These are phyloP conservation scores for Haemoproteus tartakovskyi DNA, from an alignment of 169 alveolate species.

Conservation along the genomic window DNA sequence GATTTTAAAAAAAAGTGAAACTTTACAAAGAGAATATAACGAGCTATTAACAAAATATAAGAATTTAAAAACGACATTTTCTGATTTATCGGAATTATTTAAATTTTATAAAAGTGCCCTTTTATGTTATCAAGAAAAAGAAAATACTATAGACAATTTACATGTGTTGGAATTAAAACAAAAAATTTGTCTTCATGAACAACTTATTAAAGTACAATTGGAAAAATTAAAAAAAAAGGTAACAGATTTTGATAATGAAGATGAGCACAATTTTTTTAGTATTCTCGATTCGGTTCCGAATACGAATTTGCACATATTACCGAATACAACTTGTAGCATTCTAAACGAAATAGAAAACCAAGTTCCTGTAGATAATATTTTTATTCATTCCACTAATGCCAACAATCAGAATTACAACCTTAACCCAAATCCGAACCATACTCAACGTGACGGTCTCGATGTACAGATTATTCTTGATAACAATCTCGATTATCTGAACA, in stretches of 20 bases:
- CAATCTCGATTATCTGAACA: too few species aligned
- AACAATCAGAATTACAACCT: too few species aligned
- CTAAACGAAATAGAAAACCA: too few species aligned
- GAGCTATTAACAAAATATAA: background rate
- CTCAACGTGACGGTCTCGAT: too few species aligned
- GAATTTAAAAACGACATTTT: slow-evolving; percentile 4
- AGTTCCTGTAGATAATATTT: too few species aligned
- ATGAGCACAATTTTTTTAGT: slow-evolving; percentile 8
- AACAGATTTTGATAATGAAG: background rate
- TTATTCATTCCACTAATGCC: too few species aligned
- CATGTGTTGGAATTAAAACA: slow-evolving; percentile 30
- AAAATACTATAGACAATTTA: slow-evolving; percentile 4
- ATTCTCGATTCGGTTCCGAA: slow-evolving; percentile 13
- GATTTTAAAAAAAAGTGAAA: slow-evolving; percentile 49
- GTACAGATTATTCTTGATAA: too few species aligned
- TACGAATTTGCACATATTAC: slow-evolving; percentile 7
- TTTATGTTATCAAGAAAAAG: slow-evolving; percentile 23
- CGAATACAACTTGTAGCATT: too few species aligned
- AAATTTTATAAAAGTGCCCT: slow-evolving; percentile 20
- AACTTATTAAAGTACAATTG: slow-evolving; percentile 17
- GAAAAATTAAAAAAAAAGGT: slow-evolving; percentile 18
- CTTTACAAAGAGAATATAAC: slow-evolving; percentile 55
- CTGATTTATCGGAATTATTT: background rate
- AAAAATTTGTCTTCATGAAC: slow-evolving; percentile 45
- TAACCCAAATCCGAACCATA: too few species aligned